Base-by-base conservation (phyloP, 345 rosid species). In the Boechera retrofracta region DNA sequence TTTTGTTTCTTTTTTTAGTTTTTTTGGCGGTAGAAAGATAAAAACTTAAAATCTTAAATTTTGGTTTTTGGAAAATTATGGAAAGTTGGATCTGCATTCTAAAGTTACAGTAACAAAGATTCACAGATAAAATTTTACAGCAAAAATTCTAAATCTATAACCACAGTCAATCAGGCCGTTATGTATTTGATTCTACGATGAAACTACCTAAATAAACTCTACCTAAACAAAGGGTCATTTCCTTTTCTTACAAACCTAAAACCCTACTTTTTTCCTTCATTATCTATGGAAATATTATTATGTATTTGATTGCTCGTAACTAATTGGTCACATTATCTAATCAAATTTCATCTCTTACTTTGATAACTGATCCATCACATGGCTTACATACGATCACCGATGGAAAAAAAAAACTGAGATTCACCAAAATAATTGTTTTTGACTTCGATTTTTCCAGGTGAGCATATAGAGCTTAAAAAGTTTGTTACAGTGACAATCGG, bases 141-240 rank as follows among this genome's bases (percentile, higher is more conserved):
- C 24, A 21, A 21, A 21, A 21, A 1, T 21, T 21, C 1, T 21
- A 21, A 21, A 21, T 21, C 24, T 33, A 16, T 38, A 3, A 16
- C 11, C 45, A 38, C 59, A 61, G 57, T 1, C 24, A 21, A 21
- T 21, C 24, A 21, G 1, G 24, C 24, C 24, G 1, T 1, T 60
- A 28, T 10, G 7, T 64, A 54, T 54, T 67, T 51, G 69, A n/a
- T 60, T 68, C 2, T 67, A 16, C 9, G 53, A 38, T 48, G 67
- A 48, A 75, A 75, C 35, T 12, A 5, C 24, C 38, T 53, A 64
- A 53, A 8, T 57, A 45, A 58, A 53, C 53, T 66, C 72, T 45
- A 44, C 60, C 58, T 21, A 38, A 21, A n/a, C 9, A 36, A 6
- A 36, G 24, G 24, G 24, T 52, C 60, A 28, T 58, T 75, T 11